Percentiles rank a stretch among this genome's conserved stretches.
These are phyloP conservation scores for Rhizophagus prolifer DNA, from an alignment of 192 early-diverging fungal genomes.

Conservation along the genomic window DNA sequence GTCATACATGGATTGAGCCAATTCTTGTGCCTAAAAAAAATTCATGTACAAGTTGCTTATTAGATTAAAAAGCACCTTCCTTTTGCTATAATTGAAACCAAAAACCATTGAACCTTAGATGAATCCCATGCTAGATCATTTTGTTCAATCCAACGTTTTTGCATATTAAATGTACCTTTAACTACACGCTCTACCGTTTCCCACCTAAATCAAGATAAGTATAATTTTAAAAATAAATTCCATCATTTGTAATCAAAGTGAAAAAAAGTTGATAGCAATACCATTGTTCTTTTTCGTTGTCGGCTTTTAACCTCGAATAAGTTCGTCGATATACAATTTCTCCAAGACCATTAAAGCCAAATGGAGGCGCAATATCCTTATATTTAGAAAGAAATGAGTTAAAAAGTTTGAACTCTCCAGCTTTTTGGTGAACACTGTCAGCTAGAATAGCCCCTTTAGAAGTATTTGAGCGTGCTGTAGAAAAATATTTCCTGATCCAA, in stretches of 20 bases:
- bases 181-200: constrained; percentile 51
- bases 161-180: constrained; percentile 52
- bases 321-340: constrained; percentile 51
- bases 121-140: constrained; percentile 41
- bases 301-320: constrained; percentile 43
- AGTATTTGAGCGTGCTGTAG: neutral
- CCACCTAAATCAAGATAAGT: constrained; percentile 25
- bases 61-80: neutral
- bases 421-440: neutral
- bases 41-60: too few species aligned
- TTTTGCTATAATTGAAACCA: neutral
- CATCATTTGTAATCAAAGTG: neutral
- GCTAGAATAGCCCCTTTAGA: neutral
- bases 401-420: constrained; percentile 21
- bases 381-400: constrained; percentile 25
- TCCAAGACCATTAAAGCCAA: constrained; percentile 53
- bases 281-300: constrained; percentile 41
- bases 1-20: constrained; percentile 50
- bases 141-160: constrained; percentile 38
- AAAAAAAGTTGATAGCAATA: neutral
- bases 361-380: constrained; percentile 35
- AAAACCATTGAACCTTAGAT: neutral
- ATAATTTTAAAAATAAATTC: neutral
- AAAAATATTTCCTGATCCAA: neutral
- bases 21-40: constrained; percentile 32